Evolutionary conservation across 495 filamentous ascomycete species (phyloP).

Genomic region (Xylaria acuta): DNA sequence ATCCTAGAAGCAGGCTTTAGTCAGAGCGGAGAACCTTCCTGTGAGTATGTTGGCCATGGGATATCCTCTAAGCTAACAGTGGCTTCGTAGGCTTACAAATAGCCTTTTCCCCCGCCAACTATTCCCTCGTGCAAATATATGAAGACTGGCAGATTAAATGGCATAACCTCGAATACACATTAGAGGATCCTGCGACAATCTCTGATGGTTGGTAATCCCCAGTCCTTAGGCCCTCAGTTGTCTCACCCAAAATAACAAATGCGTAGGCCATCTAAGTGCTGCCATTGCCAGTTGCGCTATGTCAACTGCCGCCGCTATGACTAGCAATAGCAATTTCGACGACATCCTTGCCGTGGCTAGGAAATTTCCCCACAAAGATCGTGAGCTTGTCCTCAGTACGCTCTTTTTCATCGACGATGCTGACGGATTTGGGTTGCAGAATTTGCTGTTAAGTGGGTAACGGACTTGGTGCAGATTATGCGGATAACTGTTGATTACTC

Average conservation of each 20-base stretch:
- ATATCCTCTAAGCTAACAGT: constrained; percentile 25
- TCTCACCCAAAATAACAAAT: constrained; percentile 19
- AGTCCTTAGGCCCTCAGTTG: neutral
- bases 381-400: constrained; percentile 28
- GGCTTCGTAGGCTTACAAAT: constrained; percentile 63
- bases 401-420: constrained; percentile 34
- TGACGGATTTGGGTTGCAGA: constrained; percentile 41
- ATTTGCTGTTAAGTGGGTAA: constrained; percentile 61
- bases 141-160: constrained; percentile 70
- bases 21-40: constrained; percentile 32
- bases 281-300: constrained; percentile 66
- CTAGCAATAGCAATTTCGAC: constrained; percentile 61
- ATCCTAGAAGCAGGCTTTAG: constrained; percentile 36
- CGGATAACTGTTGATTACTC: constrained; percentile 73
- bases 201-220: constrained; percentile 49
- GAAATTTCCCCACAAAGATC: constrained; percentile 51
- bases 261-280: constrained; percentile 55
- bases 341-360: constrained; percentile 74
- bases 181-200: constrained; percentile 46
- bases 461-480: constrained; percentile 69
- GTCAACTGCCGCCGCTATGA: constrained; percentile 55
- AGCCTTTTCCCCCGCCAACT: constrained; percentile 77
- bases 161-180: constrained; percentile 63
- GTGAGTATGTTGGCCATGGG: constrained; percentile 27
- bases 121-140: constrained; percentile 67